These are phyloP conservation scores for Penicillium samsonianum DNA, from an alignment of 495 filamentous ascomycete genomes.

Conservation along the genomic window DNA sequence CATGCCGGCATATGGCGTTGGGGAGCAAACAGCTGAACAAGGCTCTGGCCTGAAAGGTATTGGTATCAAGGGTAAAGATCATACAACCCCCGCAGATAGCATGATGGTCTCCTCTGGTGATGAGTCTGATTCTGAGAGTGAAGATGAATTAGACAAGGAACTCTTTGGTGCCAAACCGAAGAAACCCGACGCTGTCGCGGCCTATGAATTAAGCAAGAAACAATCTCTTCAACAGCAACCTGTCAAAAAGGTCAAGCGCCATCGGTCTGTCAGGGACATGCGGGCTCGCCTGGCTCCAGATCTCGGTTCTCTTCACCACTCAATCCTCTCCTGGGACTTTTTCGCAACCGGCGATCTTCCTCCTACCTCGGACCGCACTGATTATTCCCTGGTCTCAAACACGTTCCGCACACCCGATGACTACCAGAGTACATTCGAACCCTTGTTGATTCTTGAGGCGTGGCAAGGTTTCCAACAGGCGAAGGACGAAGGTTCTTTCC, in stretches of 20 bases:
- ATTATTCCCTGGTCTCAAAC: conserved; percentile 73
- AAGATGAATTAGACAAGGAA: conserved; percentile 63
- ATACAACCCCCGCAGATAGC: conserved; percentile 66
- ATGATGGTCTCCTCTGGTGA: conserved; percentile 81
- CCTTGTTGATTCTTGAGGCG: conserved; percentile 86
- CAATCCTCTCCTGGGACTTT: conserved; percentile 89
- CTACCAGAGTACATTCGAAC: conserved; percentile 89
- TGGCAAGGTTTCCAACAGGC: conserved; percentile 92
- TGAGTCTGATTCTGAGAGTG: conserved; percentile 75
- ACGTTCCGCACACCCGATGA: conserved; percentile 70
- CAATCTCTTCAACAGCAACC: conserved; percentile 60
- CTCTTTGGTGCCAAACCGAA: conserved; percentile 56
- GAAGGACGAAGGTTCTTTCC: conserved; percentile 79
- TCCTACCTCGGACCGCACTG: conserved; percentile 63
- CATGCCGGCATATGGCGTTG: conserved; percentile 53
- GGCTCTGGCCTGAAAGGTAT: conserved; percentile 77
- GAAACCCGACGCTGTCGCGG: conserved; percentile 50
- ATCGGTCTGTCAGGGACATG: conserved; percentile 85
- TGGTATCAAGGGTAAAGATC: conserved; percentile 79
- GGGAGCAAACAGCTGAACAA: conserved; percentile 63
- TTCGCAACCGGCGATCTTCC: conserved; percentile 85
- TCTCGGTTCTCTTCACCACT: conserved; percentile 78
- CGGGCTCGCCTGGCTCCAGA: conserved; percentile 89
- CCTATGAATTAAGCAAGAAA: conserved; percentile 57
- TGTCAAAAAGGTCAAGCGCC: conserved; percentile 74